Conservation (phyloP, 768 basidiomycete genomes). For the Termitomyces sp. region DNA sequence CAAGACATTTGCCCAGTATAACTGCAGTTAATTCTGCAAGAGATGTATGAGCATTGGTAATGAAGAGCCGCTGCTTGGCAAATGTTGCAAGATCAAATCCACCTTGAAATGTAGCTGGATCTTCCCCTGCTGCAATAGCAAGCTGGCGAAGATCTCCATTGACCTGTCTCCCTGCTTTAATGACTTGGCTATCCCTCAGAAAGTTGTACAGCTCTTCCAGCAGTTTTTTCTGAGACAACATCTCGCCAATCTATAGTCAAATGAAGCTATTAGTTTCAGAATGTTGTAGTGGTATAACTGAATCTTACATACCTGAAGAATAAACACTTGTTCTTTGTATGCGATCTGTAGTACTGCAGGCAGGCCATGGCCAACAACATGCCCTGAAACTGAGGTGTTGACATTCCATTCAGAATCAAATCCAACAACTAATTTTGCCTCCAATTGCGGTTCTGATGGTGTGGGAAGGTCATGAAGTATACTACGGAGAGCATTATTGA, state of each 20-base stretch:
- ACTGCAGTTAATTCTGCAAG: background rate
- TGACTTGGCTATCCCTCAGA: background rate
- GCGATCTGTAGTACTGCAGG: constrained; percentile 4
- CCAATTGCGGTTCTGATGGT: constrained; percentile 1
- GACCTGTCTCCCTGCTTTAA: background rate
- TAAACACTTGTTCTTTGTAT: constrained; percentile 15
- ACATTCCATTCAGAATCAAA: constrained; percentile 25
- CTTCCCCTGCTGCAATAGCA: background rate
- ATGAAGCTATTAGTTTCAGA: background rate
- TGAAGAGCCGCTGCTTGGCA: background rate
- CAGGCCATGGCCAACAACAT: constrained; percentile 10
- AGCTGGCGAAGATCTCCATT: background rate
- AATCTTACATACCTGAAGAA: constrained; percentile 16
- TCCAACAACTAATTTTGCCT: constrained; percentile 12
- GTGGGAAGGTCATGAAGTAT: constrained; percentile 15
- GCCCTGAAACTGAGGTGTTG: constrained; percentile 12
- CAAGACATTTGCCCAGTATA: background rate
- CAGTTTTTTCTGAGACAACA: background rate
- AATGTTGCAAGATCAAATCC: background rate
- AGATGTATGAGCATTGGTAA: background rate
- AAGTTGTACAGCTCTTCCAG: background rate
- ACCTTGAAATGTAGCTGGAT: background rate
- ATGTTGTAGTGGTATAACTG: too few species aligned
- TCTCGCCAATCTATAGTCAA: background rate
- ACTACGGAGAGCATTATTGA: constrained; percentile 14